These are phyloP conservation scores for Panicum miliaceum DNA, from an alignment of 176 grass and related monocot species.

Conservation along the genomic window DNA sequence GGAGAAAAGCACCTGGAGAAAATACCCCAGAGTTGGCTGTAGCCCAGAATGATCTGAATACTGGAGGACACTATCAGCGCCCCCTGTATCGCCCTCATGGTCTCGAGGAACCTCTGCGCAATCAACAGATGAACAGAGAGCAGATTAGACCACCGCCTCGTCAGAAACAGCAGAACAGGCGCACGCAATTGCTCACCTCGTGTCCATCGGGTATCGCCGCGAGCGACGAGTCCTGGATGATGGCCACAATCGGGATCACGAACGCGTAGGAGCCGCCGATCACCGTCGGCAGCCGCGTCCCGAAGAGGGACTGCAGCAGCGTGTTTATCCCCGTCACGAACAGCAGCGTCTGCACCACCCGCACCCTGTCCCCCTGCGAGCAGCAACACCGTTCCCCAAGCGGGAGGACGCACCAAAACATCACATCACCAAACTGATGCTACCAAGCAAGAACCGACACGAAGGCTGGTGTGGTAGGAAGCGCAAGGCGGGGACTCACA, in stretches of 20 bases:
- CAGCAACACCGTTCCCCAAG: not conserved
- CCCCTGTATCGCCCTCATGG: slow-evolving; percentile 95
- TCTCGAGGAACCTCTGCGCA: slow-evolving; percentile 88
- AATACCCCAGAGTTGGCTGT: slow-evolving; percentile 99
- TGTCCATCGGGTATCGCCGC: slow-evolving; percentile 61
- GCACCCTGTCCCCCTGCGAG: slow-evolving; percentile 84
- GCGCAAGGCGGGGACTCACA: slow-evolving; percentile 46
- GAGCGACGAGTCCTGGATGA: slow-evolving; percentile 80
- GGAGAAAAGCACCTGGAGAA: slow-evolving; percentile 78
- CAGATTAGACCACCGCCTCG: slow-evolving; percentile 1
- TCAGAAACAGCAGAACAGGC: not conserved
- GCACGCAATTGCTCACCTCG: slow-evolving; percentile 44
- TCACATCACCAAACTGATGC: slow-evolving; percentile 24
- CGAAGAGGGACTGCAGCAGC: slow-evolving; percentile 92
- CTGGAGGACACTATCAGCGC: slow-evolving; percentile 93
- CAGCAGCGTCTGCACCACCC: slow-evolving; percentile 95
- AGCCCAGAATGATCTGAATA: slow-evolving; percentile 96
- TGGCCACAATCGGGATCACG: slow-evolving; percentile 84
- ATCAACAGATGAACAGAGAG: slow-evolving; percentile 6
- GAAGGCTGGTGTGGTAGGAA: not conserved
- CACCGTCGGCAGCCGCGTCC: slow-evolving; percentile 89
- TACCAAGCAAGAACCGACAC: not conserved
- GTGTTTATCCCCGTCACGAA: slow-evolving; percentile 98
- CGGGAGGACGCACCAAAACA: not conserved
- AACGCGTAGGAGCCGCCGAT: slow-evolving; percentile 93